Conservation (phyloP, 2,329 filamentous ascomycete genomes). For the Apiospora koreana region DNA sequence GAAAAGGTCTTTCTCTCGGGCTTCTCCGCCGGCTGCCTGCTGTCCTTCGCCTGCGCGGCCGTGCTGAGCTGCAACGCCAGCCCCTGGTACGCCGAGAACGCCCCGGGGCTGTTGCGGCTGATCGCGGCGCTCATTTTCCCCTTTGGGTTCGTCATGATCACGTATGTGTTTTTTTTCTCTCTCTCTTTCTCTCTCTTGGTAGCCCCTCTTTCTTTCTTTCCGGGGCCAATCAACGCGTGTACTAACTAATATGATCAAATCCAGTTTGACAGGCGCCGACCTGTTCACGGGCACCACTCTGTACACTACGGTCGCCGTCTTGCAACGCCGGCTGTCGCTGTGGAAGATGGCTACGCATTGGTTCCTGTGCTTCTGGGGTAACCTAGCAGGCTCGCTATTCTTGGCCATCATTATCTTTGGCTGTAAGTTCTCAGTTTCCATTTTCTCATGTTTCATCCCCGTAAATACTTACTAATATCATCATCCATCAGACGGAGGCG, state of each 20-base stretch:
- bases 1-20: slow-evolving; percentile 54
- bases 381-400: slow-evolving; percentile 49
- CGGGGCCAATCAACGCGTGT: too few species aligned
- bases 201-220: neutral
- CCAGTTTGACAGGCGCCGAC: neutral
- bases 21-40: slow-evolving; percentile 51
- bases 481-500: neutral
- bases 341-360: slow-evolving; percentile 36
- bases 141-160: slow-evolving; percentile 49
- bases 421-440: neutral
- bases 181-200: neutral
- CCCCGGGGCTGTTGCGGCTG: slow-evolving; percentile 46
- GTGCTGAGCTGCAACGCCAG: slow-evolving; percentile 45
- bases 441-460: too few species aligned
- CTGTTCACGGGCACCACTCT: neutral
- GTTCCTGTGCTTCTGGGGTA: slow-evolving; percentile 49
- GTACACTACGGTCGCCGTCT: slow-evolving; percentile 18
- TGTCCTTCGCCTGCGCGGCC: slow-evolving; percentile 52
- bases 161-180: slow-evolving; percentile 30
- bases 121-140: slow-evolving; percentile 49
- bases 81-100: slow-evolving; percentile 50
- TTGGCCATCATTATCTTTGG: slow-evolving; percentile 44
- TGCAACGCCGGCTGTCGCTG: slow-evolving; percentile 21
- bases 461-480: too few species aligned
- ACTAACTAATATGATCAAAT: neutral